Percentiles rank a stretch among this genome's conserved stretches.
Conservation (phyloP, 352 stramenopile species). For the Phytophthora syringae region DNA sequence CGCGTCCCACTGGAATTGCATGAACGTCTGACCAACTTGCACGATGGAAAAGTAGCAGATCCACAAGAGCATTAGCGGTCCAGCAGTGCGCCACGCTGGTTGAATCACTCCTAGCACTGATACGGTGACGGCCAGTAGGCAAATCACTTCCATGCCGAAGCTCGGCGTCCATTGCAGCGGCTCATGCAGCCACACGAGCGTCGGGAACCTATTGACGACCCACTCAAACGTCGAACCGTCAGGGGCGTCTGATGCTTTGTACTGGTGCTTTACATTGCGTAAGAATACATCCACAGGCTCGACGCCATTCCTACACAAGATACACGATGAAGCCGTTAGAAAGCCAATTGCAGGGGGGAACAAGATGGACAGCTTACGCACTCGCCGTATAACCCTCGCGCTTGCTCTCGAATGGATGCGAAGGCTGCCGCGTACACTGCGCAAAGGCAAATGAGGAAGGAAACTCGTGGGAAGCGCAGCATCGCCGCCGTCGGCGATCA, state of each 20-base stretch:
- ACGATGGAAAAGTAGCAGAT: slow-evolving; percentile 82
- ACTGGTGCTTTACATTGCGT: slow-evolving; percentile 32
- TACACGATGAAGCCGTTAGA: slow-evolving; percentile 9
- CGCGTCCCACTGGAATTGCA: slow-evolving; percentile 94
- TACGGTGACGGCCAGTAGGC: slow-evolving; percentile 39
- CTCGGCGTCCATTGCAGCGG: slow-evolving; percentile 47
- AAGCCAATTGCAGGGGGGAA: slow-evolving; percentile 4
- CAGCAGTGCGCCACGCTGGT: slow-evolving; percentile 38
- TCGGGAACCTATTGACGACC: slow-evolving; percentile 48
- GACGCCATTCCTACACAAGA: slow-evolving; percentile 51
- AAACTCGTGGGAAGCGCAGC: slow-evolving; percentile 41
- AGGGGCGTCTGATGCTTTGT: slow-evolving; percentile 4
- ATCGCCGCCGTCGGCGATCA: slow-evolving; percentile 17
- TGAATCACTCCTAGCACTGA: slow-evolving; percentile 39
- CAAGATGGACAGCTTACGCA: slow-evolving; percentile 50
- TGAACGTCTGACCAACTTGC: slow-evolving; percentile 87
- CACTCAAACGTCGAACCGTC: slow-evolving; percentile 22
- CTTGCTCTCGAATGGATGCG: slow-evolving; percentile 82
- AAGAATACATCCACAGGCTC: slow-evolving; percentile 66
- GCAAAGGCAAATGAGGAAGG: slow-evolving; percentile 55
- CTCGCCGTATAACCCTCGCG: slow-evolving; percentile 78
- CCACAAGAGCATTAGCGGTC: slow-evolving; percentile 48
- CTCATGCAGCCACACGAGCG: slow-evolving; percentile 64
- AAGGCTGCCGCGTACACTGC: slow-evolving; percentile 69
- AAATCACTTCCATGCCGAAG: slow-evolving; percentile 59